A percentile compares a stretch with the other conserved stretches of the same genome.
Conservation (phyloP, 2,329 filamentous ascomycete species). For the Akanthomyces dipterigenus region DNA sequence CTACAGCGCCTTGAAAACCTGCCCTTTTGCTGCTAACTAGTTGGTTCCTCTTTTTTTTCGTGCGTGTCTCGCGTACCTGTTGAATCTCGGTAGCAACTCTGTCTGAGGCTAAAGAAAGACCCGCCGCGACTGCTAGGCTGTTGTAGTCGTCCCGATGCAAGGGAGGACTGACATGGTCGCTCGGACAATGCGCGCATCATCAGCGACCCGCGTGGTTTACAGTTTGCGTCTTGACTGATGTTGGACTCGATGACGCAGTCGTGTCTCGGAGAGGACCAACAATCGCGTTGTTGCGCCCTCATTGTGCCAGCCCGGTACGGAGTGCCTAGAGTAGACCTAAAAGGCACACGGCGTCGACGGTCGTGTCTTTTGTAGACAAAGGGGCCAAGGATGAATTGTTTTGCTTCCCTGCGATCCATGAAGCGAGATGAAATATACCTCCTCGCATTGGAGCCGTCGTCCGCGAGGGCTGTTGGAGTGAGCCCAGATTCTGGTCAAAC, state of each 20-base stretch:
- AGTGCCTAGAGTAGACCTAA: background rate
- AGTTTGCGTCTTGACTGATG: background rate
- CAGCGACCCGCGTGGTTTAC: background rate
- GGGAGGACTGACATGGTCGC: background rate
- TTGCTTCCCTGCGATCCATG: background rate
- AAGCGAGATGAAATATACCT: background rate
- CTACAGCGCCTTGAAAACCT: background rate
- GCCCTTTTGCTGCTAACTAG: background rate
- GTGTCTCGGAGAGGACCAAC: background rate
- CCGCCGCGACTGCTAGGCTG: background rate
- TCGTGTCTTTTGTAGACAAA: background rate
- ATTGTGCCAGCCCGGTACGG: background rate
- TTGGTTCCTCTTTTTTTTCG: background rate
- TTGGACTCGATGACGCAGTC: background rate
- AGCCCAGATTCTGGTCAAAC: too few species aligned
- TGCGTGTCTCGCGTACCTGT: conserved; percentile 7
- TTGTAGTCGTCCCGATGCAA: background rate
- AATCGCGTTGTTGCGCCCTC: background rate
- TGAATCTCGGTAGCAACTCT: background rate
- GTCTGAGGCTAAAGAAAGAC: background rate
- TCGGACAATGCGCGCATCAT: background rate
- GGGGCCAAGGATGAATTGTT: background rate
- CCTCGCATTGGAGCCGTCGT: background rate
- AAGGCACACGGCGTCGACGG: background rate
- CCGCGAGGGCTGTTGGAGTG: too few species aligned